A percentile compares a stretch with the other conserved stretches of the same genome.
Evolutionary conservation across 768 basidiomycete species (phyloP).

Genomic region (Pseudohyphozyma bogoriensis): DNA sequence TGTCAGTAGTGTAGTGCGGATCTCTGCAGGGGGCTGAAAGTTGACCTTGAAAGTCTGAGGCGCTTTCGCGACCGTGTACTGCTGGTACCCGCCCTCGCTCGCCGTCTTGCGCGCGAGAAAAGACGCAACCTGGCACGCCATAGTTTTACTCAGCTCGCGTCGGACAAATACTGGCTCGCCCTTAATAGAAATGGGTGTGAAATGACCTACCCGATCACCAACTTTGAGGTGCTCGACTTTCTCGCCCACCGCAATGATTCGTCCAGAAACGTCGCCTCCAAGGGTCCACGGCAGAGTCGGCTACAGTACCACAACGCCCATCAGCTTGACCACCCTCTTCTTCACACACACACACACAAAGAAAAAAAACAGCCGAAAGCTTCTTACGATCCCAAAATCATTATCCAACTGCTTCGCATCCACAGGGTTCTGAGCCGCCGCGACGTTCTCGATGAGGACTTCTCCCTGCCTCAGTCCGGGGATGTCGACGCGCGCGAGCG

Average conservation of each 20-base stretch:
- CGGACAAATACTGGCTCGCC: neutral
- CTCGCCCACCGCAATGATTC: conserved; percentile 47
- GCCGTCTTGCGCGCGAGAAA: no score
- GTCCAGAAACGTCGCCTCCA: conserved; percentile 49
- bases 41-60: conserved; percentile 9
- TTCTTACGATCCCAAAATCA: no score
- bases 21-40: conserved; percentile 1
- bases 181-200: neutral
- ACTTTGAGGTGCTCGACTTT: conserved; percentile 46
- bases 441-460: no score
- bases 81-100: neutral
- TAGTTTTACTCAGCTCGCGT: no score
- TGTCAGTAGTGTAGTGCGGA: conserved; percentile 44
- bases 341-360: no score
- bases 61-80: neutral
- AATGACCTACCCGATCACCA: conserved; percentile 45
- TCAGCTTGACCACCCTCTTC: no score
- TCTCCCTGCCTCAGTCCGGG: conserved; percentile 1
- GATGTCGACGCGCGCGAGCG: no score
- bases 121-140: neutral
- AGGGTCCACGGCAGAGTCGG: conserved; percentile 42
- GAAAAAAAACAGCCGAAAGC: no score
- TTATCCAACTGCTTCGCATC: no score
- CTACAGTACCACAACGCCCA: no score
- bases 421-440: no score